Evolutionary conservation across 768 basidiomycete species (phyloP).

Genomic region (Agaricus subrufescens): DNA sequence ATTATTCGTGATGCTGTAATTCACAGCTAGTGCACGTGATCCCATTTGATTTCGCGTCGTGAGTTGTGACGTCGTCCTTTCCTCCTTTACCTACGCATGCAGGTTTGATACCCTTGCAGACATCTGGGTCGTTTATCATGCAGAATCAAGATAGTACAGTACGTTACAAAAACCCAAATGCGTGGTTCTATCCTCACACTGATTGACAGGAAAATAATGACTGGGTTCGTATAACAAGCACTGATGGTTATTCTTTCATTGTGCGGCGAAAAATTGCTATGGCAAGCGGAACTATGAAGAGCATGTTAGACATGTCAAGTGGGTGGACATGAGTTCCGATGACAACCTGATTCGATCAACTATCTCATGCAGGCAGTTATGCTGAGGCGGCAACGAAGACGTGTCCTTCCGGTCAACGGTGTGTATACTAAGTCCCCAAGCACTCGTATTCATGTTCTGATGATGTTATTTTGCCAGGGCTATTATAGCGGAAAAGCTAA

Average conservation of each 20-base stretch:
- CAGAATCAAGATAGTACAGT: background rate
- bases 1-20: no score
- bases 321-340: conserved; percentile 13
- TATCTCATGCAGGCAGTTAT: conserved; percentile 51
- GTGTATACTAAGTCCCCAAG: conserved; percentile 13
- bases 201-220: conserved; percentile 30
- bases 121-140: no score
- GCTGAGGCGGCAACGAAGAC: conserved; percentile 69
- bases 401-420: conserved; percentile 72
- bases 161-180: background rate
- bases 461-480: conserved; percentile 29
- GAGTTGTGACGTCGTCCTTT: no score
- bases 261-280: conserved; percentile 71
- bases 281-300: conserved; percentile 76
- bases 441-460: background rate
- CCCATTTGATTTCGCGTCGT: no score
- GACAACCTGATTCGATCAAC: background rate
- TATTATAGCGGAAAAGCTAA: conserved; percentile 79
- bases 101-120: no score
- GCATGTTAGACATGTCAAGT: conserved; percentile 76
- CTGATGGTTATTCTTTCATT: conserved; percentile 79
- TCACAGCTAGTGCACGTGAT: no score
- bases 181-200: background rate
- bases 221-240: conserved; percentile 75
- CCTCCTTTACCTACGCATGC: no score